Conservation (phyloP, 768 basidiomycete genomes). For the Lactarius sp. region DNA sequence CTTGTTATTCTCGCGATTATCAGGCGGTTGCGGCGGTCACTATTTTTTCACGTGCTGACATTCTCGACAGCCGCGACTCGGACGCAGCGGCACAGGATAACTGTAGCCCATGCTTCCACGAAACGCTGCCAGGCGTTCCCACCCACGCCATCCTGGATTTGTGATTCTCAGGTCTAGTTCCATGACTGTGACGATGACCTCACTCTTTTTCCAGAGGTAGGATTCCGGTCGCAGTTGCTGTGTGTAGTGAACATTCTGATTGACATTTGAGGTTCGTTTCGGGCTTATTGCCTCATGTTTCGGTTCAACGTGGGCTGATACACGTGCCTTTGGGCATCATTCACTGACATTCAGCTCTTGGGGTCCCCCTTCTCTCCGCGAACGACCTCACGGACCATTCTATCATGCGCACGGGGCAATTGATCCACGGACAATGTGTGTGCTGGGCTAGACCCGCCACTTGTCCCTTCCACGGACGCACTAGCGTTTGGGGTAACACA, state of each 20-base stretch:
- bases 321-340: conserved; percentile 35
- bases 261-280: conserved; percentile 1
- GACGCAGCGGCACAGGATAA: not conserved
- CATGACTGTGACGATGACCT: not conserved
- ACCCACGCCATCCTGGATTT: not conserved
- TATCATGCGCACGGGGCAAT: conserved; percentile 36
- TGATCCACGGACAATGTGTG: conserved; percentile 36
- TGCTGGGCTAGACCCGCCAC: not conserved
- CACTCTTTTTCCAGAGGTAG: not conserved
- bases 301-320: conserved; percentile 4
- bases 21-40: not conserved
- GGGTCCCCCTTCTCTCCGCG: conserved; percentile 36
- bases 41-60: not conserved
- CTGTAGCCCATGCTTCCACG: not conserved
- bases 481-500: not conserved
- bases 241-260: not conserved
- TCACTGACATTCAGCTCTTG: conserved; percentile 34
- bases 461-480: not conserved
- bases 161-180: not conserved
- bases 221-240: not conserved
- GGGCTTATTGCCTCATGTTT: conserved; percentile 13
- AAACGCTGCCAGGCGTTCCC: not conserved
- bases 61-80: not conserved
- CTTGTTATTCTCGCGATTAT: not conserved
- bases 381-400: conserved; percentile 43